Conservation (phyloP, 805 yeast species). For the Hanseniaspora taiwanica region DNA sequence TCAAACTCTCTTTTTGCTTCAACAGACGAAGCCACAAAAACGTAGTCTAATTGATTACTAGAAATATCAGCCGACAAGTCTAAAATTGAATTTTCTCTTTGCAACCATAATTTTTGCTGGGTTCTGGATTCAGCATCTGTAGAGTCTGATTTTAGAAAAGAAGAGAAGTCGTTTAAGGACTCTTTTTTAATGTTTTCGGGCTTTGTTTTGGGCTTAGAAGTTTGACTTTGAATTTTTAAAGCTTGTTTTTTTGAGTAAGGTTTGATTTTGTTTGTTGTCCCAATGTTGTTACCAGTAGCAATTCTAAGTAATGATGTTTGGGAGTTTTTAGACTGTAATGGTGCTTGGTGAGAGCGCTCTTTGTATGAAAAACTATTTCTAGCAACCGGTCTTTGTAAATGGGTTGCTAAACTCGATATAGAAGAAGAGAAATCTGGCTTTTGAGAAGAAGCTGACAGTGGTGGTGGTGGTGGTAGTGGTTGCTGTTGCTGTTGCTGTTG, state of each 20-base stretch:
- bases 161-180: constrained; percentile 26
- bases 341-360: background rate
- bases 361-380: constrained; percentile 1
- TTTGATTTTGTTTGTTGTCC: background rate
- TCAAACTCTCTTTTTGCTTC: constrained; percentile 68
- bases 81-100: constrained; percentile 57
- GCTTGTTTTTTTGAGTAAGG: background rate
- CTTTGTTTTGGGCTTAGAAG: background rate
- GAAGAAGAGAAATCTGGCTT: constrained; percentile 16
- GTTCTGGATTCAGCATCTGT: constrained; percentile 50
- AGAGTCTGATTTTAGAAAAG: constrained; percentile 27
- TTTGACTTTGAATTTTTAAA: no score
- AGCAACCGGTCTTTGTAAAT: constrained; percentile 15
- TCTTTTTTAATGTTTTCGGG: constrained; percentile 2
- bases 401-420: constrained; percentile 21
- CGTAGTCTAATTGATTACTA: constrained; percentile 12
- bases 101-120: constrained; percentile 76
- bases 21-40: constrained; percentile 33
- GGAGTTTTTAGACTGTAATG: constrained; percentile 1
- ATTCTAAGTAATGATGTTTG: constrained; percentile 8
- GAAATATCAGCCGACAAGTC: constrained; percentile 31
- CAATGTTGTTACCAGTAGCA: background rate
- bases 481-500: no score
- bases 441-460: constrained; percentile 1
- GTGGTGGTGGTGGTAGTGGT: no score